These are phyloP conservation scores for Flaveria trinervia DNA, from an alignment of 129 eudicot species.

Conservation along the genomic window DNA sequence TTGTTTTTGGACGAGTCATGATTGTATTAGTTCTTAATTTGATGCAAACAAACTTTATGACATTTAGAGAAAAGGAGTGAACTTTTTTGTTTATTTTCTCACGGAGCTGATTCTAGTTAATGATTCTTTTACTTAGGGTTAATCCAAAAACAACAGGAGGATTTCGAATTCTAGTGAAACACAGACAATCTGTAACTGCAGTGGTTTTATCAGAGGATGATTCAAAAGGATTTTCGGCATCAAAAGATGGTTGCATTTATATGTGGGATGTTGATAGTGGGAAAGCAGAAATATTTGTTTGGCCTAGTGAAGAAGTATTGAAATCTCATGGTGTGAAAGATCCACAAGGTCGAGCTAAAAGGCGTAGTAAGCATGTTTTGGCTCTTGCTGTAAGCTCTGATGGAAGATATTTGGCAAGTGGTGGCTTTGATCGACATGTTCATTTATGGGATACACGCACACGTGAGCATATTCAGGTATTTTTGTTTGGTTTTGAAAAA, in stretches of 20 bases:
- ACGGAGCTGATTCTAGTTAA: conserved; percentile 16
- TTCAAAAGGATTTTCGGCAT: conserved; percentile 77
- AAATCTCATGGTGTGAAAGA: conserved; percentile 80
- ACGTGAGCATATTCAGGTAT: conserved; percentile 79
- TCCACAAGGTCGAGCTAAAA: conserved; percentile 75
- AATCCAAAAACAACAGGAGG: conserved; percentile 55
- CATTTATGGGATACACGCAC: conserved; percentile 96
- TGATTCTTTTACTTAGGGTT: conserved; percentile 47
- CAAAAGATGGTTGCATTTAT: conserved; percentile 80
- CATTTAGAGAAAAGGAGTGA: neutral
- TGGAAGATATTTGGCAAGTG: conserved; percentile 90
- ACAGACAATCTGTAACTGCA: conserved; percentile 87
- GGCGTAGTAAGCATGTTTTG: conserved; percentile 78
- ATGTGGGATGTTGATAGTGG: conserved; percentile 88
- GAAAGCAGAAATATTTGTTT: conserved; percentile 56
- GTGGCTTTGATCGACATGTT: conserved; percentile 93
- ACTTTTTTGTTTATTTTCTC: neutral
- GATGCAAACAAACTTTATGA: neutral
- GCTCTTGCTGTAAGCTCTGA: conserved; percentile 91
- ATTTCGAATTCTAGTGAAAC: conserved; percentile 66
- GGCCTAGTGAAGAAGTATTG: conserved; percentile 80
- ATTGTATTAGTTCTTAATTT: no score
- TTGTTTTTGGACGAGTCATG: no score
- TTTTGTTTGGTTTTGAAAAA: neutral
- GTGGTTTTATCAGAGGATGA: conserved; percentile 87